phyloP scores from a whole-genome alignment of 2,329 filamentous ascomycete species.

The Fusarium fracticaudum region DNA sequence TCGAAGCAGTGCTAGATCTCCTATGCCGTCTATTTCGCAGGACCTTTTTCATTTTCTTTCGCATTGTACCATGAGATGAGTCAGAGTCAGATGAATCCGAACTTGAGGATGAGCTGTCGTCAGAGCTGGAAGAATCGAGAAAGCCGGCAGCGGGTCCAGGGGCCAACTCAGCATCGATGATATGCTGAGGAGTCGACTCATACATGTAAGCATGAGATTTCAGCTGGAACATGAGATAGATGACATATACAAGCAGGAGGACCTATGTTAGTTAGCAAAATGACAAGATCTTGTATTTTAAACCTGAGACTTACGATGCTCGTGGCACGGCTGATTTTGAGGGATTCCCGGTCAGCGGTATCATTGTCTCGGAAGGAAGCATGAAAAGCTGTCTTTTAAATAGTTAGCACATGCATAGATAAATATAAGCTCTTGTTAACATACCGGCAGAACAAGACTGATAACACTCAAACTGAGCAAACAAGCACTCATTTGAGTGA shows the following conservation, averaged over 20 bases:
- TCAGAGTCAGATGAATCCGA: slow-evolving; percentile 75
- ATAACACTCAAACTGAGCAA: slow-evolving; percentile 89
- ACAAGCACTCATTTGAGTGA: slow-evolving; percentile 96
- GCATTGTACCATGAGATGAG: slow-evolving; percentile 68
- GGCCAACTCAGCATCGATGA: slow-evolving; percentile 90
- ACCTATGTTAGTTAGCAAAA: slow-evolving; percentile 1
- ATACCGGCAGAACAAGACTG: slow-evolving; percentile 83
- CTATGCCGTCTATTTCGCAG: slow-evolving; percentile 76
- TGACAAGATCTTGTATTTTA: not conserved
- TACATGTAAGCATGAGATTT: slow-evolving; percentile 94
- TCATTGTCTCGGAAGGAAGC: slow-evolving; percentile 76
- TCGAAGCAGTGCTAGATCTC: slow-evolving; percentile 80
- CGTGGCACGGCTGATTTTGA: slow-evolving; percentile 89
- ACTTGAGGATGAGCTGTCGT: slow-evolving; percentile 66
- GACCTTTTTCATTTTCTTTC: slow-evolving; percentile 78
- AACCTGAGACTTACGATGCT: slow-evolving; percentile 71
- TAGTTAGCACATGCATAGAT: slow-evolving; percentile 50
- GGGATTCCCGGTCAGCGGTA: slow-evolving; percentile 73
- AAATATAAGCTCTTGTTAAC: slow-evolving; percentile 39
- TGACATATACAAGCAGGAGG: slow-evolving; percentile 73
- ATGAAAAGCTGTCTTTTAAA: slow-evolving; percentile 81
- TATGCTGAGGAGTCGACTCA: slow-evolving; percentile 88
- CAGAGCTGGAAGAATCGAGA: slow-evolving; percentile 75
- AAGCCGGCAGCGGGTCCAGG: slow-evolving; percentile 86
- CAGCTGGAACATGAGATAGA: slow-evolving; percentile 90